Percentiles rank a stretch among this genome's conserved stretches.
Evolutionary conservation across 78 protist genomes (phyloP).

Genomic region (Protostelium mycophagum): DNA sequence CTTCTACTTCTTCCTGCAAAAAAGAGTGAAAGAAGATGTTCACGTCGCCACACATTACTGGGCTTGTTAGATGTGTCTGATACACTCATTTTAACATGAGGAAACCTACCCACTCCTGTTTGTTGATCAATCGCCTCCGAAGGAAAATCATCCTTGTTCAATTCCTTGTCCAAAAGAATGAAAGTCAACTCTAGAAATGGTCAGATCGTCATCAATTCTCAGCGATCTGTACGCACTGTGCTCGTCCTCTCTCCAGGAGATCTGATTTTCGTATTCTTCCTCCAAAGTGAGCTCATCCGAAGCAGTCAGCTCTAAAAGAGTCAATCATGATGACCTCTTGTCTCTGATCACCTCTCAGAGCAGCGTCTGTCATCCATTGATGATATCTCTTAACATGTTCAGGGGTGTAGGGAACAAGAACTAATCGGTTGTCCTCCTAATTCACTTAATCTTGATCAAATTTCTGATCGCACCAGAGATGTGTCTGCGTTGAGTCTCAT

Average conservation of each 20-base stretch:
- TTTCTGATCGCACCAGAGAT: no score
- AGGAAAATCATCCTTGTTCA: not conserved
- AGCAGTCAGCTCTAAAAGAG: not conserved
- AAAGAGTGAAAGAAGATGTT: not conserved
- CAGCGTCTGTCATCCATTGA: not conserved
- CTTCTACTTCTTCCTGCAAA: not conserved
- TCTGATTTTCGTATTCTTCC: not conserved
- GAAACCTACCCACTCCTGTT: not conserved
- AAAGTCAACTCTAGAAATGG: not conserved
- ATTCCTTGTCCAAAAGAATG: not conserved
- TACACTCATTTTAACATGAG: no score
- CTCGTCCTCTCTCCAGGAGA: not conserved
- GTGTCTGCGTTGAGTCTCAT: no score
- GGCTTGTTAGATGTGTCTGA: not conserved
- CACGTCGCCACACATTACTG: not conserved
- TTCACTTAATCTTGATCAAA: no score
- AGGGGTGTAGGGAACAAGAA: not conserved
- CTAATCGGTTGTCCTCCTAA: no score
- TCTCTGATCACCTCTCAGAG: not conserved
- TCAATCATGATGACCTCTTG: not conserved
- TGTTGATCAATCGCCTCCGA: not conserved
- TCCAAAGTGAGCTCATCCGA: not conserved
- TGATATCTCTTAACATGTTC: not conserved
- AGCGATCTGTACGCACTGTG: not conserved
- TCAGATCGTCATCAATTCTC: not conserved